Evolutionary conservation across 2,329 filamentous ascomycete species (phyloP), one percentile per base, ranked within the genome.

Genomic region (Fusarium sulawesiense): DNA sequence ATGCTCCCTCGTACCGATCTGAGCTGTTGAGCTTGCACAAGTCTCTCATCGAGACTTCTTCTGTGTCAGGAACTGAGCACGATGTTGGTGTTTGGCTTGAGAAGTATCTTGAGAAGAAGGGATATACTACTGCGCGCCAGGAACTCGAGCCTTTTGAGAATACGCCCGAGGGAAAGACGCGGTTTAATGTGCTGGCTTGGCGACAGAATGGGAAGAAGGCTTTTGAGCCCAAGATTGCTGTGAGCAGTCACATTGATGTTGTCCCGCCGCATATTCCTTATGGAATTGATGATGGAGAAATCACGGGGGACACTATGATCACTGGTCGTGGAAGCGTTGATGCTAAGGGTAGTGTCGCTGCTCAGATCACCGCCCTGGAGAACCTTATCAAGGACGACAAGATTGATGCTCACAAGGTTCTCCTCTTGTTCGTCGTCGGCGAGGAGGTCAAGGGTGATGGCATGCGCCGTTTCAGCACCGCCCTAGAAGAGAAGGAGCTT

Each of bases 391-490:
- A 77, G 0, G 71, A 80, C 0, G 76, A 76, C 1, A 73, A 78
- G 34, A 78, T 88, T n/a, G 69, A 76, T 11, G 76, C 80, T 4
- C 82, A 82, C 3, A 87, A 90, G 72, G 80, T 89, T 0, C 84
- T 89, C 64, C 81, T 93, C 16, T 78, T 91, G 2, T 92, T 87
- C 68, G 91, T 93, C 1, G 92, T 97, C 0, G 94, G 93, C 64
- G 95, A 99, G 79, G 95, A 98, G 79, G 86, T 85, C 4, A 84
- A 84, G 6, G 95, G 95, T 12, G 91, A 92, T 67, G 95, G 95
- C 11, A 98, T 98, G 95, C 78, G 77, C 30, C 66, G 77, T 48
- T 88, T 89, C 64, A 86, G 83, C 23, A 74, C 80, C 7, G 78
- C 76, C 0, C 63, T 81, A 1, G 64, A 73, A 16, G 56, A 75